phyloP scores from a whole-genome alignment of 352 stramenopile species.

The Phytophthora syringae region DNA sequence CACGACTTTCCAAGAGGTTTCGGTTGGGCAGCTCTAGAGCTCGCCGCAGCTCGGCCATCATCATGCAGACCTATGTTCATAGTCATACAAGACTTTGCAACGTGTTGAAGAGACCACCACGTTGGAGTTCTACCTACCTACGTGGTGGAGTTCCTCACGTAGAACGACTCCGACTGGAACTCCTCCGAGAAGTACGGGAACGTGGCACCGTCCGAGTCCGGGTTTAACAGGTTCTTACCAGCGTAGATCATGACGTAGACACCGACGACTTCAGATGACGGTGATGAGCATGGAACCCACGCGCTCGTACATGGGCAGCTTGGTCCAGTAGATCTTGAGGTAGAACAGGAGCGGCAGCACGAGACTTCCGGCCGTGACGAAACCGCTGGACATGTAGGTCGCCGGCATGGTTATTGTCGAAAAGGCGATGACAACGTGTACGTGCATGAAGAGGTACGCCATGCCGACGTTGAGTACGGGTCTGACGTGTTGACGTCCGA shows the following conservation, averaged over 20 bases:
- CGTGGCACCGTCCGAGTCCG: too few species aligned
- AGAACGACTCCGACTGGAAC: too few species aligned
- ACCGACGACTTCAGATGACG: too few species aligned
- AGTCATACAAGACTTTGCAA: constrained; percentile 11
- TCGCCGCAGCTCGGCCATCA: too few species aligned
- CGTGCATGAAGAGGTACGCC: constrained; percentile 48
- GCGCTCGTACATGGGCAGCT: constrained; percentile 51
- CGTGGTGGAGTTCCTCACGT: constrained; percentile 24
- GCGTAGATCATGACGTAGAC: too few species aligned
- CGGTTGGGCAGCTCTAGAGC: too few species aligned
- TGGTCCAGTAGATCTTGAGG: constrained; percentile 51
- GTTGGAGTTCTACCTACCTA: constrained; percentile 21
- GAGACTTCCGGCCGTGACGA: constrained; percentile 42
- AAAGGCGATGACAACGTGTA: constrained; percentile 58
- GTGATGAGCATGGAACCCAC: too few species aligned
- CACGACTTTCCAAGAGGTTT: too few species aligned
- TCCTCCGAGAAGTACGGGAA: too few species aligned
- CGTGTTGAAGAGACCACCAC: constrained; percentile 10
- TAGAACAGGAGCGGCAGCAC: constrained; percentile 54
- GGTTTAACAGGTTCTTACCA: too few species aligned
- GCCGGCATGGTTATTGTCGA: constrained; percentile 46
- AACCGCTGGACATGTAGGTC: constrained; percentile 52
- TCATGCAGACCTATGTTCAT: too few species aligned
- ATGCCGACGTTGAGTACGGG: constrained; percentile 30
- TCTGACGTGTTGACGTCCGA: constrained; percentile 37